A percentile compares a stretch with the other conserved stretches of the same genome.
phyloP scores from a whole-genome alignment of 2,329 filamentous ascomycete genomes.

The Raffaelea albimanens region DNA sequence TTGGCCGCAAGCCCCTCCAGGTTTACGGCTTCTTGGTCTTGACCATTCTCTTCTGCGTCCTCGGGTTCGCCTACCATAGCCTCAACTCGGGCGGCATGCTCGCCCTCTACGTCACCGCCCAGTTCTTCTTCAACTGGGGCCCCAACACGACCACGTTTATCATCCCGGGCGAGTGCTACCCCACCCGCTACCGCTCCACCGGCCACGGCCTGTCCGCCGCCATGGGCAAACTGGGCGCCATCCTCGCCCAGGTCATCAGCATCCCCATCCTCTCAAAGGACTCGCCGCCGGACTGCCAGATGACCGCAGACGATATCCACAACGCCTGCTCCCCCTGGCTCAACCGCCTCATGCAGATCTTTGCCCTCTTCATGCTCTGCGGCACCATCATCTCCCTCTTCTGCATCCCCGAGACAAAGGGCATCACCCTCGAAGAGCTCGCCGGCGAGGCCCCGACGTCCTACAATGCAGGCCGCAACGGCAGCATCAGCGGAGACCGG shows the following conservation, averaged over 20 bases:
- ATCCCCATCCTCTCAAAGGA: conserved; percentile 53
- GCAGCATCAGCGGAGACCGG: conserved; percentile 33
- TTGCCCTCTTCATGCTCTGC: conserved; percentile 70
- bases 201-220: conserved; percentile 59
- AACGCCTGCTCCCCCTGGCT: conserved; percentile 49
- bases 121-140: conserved; percentile 59
- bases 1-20: conserved; percentile 72
- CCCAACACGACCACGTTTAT: conserved; percentile 60
- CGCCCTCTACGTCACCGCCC: conserved; percentile 52
- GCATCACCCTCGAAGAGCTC: conserved; percentile 62
- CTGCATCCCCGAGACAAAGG: conserved; percentile 65
- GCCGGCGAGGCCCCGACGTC: conserved; percentile 57
- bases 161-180: conserved; percentile 55
- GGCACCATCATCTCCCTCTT: conserved; percentile 60
- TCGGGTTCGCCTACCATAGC: conserved; percentile 49
- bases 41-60: conserved; percentile 50
- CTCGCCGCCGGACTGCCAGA: conserved; percentile 36
- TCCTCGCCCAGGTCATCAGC: conserved; percentile 57
- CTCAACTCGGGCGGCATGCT: conserved; percentile 41
- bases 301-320: conserved; percentile 11
- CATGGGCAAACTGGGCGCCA: conserved; percentile 58
- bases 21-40: conserved; percentile 51
- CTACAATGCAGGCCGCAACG: conserved; percentile 41
- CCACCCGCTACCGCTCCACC: conserved; percentile 52
- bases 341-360: conserved; percentile 66